Evolutionary conservation across 768 basidiomycete species (phyloP), one percentile per base, ranked within the genome.

Genomic region (Tulasnella sp.): DNA sequence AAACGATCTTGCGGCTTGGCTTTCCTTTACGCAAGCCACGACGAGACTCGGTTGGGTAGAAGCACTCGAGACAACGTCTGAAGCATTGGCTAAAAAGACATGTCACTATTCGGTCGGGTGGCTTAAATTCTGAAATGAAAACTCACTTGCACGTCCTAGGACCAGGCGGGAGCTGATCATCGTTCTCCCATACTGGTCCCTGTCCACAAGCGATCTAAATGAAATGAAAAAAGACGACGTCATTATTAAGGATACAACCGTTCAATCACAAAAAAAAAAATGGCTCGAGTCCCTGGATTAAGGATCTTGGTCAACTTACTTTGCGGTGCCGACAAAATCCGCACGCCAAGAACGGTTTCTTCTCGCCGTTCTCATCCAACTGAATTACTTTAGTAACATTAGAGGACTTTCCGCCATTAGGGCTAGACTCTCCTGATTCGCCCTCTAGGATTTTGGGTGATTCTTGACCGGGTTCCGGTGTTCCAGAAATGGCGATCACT

Each of bases 261-360:
- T n/a, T n/a, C n/a, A n/a, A n/a, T n/a, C n/a, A 35, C 10, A 27
- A 51, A 19, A 43, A 1, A 25, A n/a, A n/a, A n/a, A n/a, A n/a
- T n/a, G n/a, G n/a, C n/a, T n/a, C n/a, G n/a, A n/a, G n/a, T n/a
- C n/a, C n/a, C n/a, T n/a, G n/a, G n/a, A n/a, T n/a, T n/a, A n/a
- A n/a, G n/a, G n/a, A n/a, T n/a, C n/a, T n/a, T n/a, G 2, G 2
- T 7, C 25, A 16, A 20, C 45, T 34, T 25, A 47, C 45, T 34
- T 51, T 51, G 3, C 49, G 49, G 6, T 43, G 49, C 29, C 49
- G 27, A 34, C 49, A 51, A 29, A 51, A 51, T 15, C 27, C 49
- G 27, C 49, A 51, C 20, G 49, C 49, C 39, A 51, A 42, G 49
- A 51, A 51, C 40, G 49, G 49, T 42, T 43, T 51, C 39, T 51